Conservation (phyloP, 2,329 filamentous ascomycete genomes). For the Fonsecaea multimorphosa region DNA sequence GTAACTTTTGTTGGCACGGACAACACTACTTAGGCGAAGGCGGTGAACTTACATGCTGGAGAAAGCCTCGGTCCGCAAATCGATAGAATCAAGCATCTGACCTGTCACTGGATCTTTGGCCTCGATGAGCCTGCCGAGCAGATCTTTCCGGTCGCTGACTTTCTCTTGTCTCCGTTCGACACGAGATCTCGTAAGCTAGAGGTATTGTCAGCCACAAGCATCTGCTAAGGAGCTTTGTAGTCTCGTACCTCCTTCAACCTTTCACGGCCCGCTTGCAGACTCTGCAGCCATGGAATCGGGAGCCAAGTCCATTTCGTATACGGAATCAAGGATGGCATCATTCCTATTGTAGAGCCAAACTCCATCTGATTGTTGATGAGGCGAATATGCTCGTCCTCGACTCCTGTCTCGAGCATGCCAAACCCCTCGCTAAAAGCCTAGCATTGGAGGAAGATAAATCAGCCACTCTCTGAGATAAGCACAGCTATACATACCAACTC, state of each 20-base stretch:
- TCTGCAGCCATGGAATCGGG: constrained; percentile 9
- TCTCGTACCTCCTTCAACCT: neutral
- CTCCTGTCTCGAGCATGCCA: constrained; percentile 1
- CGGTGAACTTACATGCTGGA: neutral
- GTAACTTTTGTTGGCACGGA: neutral
- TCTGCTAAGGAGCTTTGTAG: too few relatives aligned
- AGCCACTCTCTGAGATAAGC: neutral
- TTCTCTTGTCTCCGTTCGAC: constrained; percentile 15
- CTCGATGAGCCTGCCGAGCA: constrained; percentile 14
- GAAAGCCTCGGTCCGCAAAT: neutral
- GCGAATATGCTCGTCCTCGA: constrained; percentile 9
- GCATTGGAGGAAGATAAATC: neutral
- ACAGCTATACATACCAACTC: constrained; percentile 8
- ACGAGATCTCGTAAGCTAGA: constrained; percentile 12
- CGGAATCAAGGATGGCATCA: constrained; percentile 14
- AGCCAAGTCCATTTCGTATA: constrained; percentile 13
- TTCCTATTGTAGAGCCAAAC: constrained; percentile 13
- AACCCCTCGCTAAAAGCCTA: constrained; percentile 1
- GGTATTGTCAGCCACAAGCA: neutral
- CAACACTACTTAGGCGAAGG: neutral
- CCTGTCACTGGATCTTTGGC: constrained; percentile 5
- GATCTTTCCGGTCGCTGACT: constrained; percentile 17
- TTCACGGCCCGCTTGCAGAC: constrained; percentile 1
- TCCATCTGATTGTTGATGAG: constrained; percentile 19
- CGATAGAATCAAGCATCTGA: neutral